These are phyloP conservation scores for Phyllachora maydis DNA, from an alignment of 2,329 filamentous ascomycete genomes.

Conservation along the genomic window DNA sequence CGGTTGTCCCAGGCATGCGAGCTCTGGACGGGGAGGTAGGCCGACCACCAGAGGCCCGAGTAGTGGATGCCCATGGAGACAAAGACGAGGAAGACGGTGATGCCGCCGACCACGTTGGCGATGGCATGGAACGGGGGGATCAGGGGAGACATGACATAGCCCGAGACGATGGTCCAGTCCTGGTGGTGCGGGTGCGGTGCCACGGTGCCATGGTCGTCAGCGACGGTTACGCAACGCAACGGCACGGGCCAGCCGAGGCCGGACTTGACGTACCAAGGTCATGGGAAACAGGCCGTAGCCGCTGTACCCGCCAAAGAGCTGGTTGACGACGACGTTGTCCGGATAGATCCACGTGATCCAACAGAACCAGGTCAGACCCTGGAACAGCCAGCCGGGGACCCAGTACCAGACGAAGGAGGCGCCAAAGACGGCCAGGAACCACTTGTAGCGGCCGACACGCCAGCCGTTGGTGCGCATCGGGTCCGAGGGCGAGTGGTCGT, in stretches of 20 bases:
- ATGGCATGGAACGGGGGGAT: conserved; percentile 33
- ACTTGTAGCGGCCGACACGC: conserved; percentile 40
- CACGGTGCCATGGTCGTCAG: background rate
- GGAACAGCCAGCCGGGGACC: conserved; percentile 33
- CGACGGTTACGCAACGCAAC: too few species aligned
- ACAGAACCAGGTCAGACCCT: conserved; percentile 21
- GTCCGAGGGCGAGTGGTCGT: conserved; percentile 34
- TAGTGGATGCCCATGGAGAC: conserved; percentile 39
- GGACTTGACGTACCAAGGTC: conserved; percentile 10
- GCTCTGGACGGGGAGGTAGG: conserved; percentile 40
- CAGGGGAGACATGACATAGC: conserved; percentile 25
- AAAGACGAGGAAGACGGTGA: conserved; percentile 31
- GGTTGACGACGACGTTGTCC: conserved; percentile 21
- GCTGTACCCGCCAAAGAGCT: conserved; percentile 21
- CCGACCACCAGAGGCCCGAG: conserved; percentile 31
- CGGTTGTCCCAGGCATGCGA: conserved; percentile 44
- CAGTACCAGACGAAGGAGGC: conserved; percentile 33
- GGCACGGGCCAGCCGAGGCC: too few species aligned
- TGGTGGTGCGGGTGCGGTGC: conserved; percentile 1
- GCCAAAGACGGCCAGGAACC: conserved; percentile 35
- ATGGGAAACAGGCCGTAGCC: conserved; percentile 16
- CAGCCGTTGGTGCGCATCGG: conserved; percentile 34
- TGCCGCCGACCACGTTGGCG: conserved; percentile 29
- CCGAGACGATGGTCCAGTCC: conserved; percentile 20
- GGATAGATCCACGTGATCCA: conserved; percentile 25